Conservation (phyloP, 2,329 filamentous ascomycete genomes). For the Beauveria scarabaeidicola region DNA sequence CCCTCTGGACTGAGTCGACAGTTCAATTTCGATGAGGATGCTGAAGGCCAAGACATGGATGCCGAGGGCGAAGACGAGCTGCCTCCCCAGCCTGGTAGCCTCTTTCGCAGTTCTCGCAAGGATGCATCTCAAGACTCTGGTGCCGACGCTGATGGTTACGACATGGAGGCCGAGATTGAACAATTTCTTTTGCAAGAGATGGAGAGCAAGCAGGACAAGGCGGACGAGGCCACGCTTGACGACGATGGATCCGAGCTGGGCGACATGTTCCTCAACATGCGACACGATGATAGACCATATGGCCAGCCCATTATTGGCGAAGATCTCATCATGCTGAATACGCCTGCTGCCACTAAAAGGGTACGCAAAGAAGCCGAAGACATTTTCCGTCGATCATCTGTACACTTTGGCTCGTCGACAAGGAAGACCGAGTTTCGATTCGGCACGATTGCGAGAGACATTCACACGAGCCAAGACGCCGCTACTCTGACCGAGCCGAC, state of each 20-base stretch:
- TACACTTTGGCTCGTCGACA: slow-evolving; percentile 31
- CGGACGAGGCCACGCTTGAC: slow-evolving; percentile 31
- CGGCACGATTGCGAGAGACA: slow-evolving; percentile 61
- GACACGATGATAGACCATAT: slow-evolving; percentile 31
- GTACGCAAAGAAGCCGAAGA: slow-evolving; percentile 47
- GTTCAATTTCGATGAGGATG: slow-evolving; percentile 27
- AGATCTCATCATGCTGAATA: slow-evolving; percentile 46
- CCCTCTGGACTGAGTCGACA: slow-evolving; percentile 45
- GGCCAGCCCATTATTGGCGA: slow-evolving; percentile 33
- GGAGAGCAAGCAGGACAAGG: slow-evolving; percentile 28
- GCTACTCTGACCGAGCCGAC: slow-evolving; percentile 60
- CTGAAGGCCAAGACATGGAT: slow-evolving; percentile 23
- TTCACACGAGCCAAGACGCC: slow-evolving; percentile 48
- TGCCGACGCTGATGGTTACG: slow-evolving; percentile 22
- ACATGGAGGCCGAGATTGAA: slow-evolving; percentile 28
- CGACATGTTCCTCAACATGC: slow-evolving; percentile 44
- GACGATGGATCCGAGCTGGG: slow-evolving; percentile 32
- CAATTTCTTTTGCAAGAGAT: slow-evolving; percentile 24
- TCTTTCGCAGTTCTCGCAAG: slow-evolving; percentile 23
- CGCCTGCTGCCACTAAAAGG: slow-evolving; percentile 45
- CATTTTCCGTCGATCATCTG: slow-evolving; percentile 44
- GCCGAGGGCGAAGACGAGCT: slow-evolving; percentile 28
- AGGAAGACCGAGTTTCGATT: slow-evolving; percentile 55
- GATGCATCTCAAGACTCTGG: slow-evolving; percentile 11
- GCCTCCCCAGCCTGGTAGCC: slow-evolving; percentile 22